phyloP scores from a whole-genome alignment of 345 rosid genomes.

The Angophora floribunda region DNA sequence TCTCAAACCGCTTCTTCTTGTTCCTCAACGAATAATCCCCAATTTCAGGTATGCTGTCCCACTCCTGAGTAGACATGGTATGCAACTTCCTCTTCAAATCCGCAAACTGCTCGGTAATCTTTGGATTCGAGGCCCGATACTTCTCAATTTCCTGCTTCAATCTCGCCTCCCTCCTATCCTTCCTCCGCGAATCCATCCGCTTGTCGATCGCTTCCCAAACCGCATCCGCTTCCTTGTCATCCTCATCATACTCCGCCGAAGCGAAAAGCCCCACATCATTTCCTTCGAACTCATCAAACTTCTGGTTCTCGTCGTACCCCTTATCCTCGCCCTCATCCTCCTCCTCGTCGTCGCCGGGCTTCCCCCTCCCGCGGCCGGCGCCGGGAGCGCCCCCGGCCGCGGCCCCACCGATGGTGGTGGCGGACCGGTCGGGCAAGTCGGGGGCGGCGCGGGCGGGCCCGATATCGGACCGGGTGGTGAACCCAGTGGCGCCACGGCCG shows the following conservation, averaged over 20 bases:
- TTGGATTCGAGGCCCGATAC: conserved; percentile 85
- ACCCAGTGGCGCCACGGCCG: conserved; percentile 96
- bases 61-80: conserved; percentile 57
- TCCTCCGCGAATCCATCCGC: conserved; percentile 89
- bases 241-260: conserved; percentile 84
- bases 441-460: conserved; percentile 97
- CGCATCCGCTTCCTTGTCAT: conserved; percentile 91
- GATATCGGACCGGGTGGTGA: conserved; percentile 95
- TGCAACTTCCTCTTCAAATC: conserved; percentile 84
- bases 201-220: conserved; percentile 87
- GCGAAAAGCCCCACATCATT: conserved; percentile 95
- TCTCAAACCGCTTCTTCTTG: conserved; percentile 89
- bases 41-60: conserved; percentile 91
- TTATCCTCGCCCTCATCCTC: conserved; percentile 87
- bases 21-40: conserved; percentile 83
- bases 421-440: conserved; percentile 75
- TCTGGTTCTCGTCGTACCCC: conserved; percentile 91
- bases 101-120: conserved; percentile 86
- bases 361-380: conserved; percentile 61
- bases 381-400: conserved; percentile 24
- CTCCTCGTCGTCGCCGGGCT: conserved; percentile 63
- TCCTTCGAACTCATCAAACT: conserved; percentile 94
- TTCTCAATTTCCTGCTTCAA: conserved; percentile 85
- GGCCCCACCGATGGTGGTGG: conserved; percentile 47
- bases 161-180: conserved; percentile 79